Evolutionary conservation across 768 basidiomycete species (phyloP), one percentile per base, ranked within the genome.

Genomic region (Sporobolomyces roseus): DNA sequence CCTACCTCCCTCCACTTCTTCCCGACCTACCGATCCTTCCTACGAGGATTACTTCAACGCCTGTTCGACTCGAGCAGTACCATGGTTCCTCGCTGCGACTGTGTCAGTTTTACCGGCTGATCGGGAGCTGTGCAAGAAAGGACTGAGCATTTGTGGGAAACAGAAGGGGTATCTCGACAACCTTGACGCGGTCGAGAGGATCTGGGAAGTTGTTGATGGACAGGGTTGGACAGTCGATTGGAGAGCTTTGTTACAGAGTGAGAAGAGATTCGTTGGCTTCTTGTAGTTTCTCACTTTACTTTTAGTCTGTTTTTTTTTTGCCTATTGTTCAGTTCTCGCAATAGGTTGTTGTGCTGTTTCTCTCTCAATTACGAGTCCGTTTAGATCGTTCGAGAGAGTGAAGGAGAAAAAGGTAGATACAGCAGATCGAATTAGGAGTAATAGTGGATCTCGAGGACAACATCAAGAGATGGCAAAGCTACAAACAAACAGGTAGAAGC

Each of bases 61-160:
- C 10, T 51, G 63, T 25, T 46, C 63, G 23, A 52, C 41, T 13
- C 68, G 68, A 41, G 66, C 61, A n/a, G 62, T 60, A 1, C 71
- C 71, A 14, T 72, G 63, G 63, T 68, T 68, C 71, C 63, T 72
- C 51, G 71, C 71, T 23, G 71, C 66, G 23, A 68, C 71, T 16
- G 60, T 61, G 54, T 52, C 71, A 12, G 29, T 33, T 29, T n/a
- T 33, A 1, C 41, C 63, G 1, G 8, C 8, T 3, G 71, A 72
- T 41, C 63, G 71, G 7, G 63, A 55, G 5, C 30, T 59, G 38
- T 72, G 71, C 43, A 46, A 38, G 14, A 54, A 61, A 33, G 71
- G 66, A 14, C 21, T 72, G 30, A 41, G 41, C 12, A 50, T 25
- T 8, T 72, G 71, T 54, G 71, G 71, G 13, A 29, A 45, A 33